phyloP scores from a whole-genome alignment of 306 rosid genomes.

The Cajanus cajan region DNA sequence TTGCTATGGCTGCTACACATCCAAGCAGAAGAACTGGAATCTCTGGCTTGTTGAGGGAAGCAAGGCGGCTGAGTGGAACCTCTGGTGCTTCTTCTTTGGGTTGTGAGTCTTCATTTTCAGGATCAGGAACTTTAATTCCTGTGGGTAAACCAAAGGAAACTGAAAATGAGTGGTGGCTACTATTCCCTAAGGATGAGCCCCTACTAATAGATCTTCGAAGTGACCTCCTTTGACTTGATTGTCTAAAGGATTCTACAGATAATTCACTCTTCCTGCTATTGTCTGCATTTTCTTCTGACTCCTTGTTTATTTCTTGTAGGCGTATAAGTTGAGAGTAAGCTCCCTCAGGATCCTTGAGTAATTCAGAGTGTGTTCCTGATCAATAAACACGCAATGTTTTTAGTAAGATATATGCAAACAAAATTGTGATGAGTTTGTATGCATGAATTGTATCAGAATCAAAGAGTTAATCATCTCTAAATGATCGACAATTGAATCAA shows the following conservation, averaged over 20 bases:
- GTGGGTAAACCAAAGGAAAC: constrained; percentile 73
- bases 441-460: not conserved
- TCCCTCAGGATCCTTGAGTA: constrained; percentile 71
- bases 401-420: not conserved
- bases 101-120: constrained; percentile 29
- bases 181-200: constrained; percentile 70
- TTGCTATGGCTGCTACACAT: constrained; percentile 51
- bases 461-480: not conserved
- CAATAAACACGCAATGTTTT: constrained; percentile 15
- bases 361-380: constrained; percentile 69
- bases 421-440: not conserved
- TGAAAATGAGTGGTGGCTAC: constrained; percentile 75
- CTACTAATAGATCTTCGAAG: constrained; percentile 58
- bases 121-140: constrained; percentile 48
- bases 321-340: constrained; percentile 83
- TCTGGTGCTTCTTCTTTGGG: constrained; percentile 36
- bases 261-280: constrained; percentile 42
- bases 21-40: constrained; percentile 69
- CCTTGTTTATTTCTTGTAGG: constrained; percentile 64
- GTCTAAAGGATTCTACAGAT: constrained; percentile 51
- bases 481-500: not conserved
- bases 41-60: constrained; percentile 88
- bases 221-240: constrained; percentile 58
- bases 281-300: constrained; percentile 35
- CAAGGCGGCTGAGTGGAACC: constrained; percentile 70